phyloP scores from a whole-genome alignment of 225 moss, liverwort and hornwort genomes.

The Straminergon stramineum region DNA sequence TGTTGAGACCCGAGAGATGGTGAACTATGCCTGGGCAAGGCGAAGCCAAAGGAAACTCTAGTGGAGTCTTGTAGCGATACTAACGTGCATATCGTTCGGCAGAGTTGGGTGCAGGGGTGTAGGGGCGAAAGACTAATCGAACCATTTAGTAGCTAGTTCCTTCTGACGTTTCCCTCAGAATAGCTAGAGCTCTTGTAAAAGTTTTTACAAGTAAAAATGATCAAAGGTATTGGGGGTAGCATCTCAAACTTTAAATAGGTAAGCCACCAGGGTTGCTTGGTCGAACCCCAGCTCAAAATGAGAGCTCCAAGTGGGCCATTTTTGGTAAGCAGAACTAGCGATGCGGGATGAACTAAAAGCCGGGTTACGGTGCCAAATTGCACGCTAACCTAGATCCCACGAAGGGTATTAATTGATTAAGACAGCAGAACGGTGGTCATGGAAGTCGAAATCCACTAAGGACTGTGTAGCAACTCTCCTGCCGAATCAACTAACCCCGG shows the following conservation, averaged over 20 bases:
- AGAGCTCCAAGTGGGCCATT: background rate
- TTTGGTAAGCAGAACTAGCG: background rate
- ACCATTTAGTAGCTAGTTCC: background rate
- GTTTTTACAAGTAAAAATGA: background rate
- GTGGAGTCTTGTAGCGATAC: too few relatives aligned
- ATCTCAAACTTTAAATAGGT: background rate
- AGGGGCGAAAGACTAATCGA: background rate
- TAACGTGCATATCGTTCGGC: too few relatives aligned
- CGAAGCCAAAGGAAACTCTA: too few relatives aligned
- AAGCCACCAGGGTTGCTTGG: background rate
- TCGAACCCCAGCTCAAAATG: background rate
- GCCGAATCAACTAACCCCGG: too few relatives aligned
- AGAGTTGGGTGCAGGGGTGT: background rate
- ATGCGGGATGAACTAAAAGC: background rate
- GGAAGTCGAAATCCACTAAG: too few relatives aligned
- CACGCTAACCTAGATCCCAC: too few relatives aligned
- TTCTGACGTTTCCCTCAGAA: too few relatives aligned
- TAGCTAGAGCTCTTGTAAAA: background rate
- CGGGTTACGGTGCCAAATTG: background rate
- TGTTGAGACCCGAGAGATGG: too few relatives aligned
- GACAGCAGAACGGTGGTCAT: too few relatives aligned
- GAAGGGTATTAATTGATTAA: too few relatives aligned
- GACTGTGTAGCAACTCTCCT: too few relatives aligned
- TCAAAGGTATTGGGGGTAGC: background rate
- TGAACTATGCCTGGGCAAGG: background rate